These are phyloP conservation scores for Penicillium fimorum DNA, from an alignment of 495 filamentous ascomycete genomes.

Conservation along the genomic window DNA sequence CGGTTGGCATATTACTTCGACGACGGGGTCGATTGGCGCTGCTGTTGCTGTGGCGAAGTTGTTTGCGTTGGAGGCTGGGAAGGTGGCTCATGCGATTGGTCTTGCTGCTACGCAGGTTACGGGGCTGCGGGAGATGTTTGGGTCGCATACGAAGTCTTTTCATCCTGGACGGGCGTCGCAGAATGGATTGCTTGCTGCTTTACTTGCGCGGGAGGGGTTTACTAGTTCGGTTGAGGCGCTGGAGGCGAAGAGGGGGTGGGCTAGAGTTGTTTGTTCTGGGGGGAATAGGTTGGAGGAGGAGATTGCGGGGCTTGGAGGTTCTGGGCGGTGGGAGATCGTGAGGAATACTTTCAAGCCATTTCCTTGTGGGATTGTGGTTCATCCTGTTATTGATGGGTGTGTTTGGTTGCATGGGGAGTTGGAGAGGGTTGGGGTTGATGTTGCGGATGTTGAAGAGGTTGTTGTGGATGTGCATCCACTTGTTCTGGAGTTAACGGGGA, in stretches of 20 bases:
- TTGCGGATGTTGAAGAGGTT: too few species aligned
- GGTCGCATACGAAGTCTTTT: slow-evolving; percentile 55
- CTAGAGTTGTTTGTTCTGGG: slow-evolving; percentile 41
- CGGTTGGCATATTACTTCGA: slow-evolving; percentile 55
- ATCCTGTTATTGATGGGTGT: slow-evolving; percentile 47
- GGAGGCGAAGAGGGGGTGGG: slow-evolving; percentile 55
- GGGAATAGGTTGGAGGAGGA: slow-evolving; percentile 16
- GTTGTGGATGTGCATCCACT: slow-evolving; percentile 55
- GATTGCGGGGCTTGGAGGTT: slow-evolving; percentile 13
- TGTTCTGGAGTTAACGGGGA: slow-evolving; percentile 53
- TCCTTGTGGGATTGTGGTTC: slow-evolving; percentile 53
- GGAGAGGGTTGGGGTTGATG: slow-evolving; percentile 9
- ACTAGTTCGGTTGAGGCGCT: slow-evolving; percentile 47
- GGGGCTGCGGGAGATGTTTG: slow-evolving; percentile 54
- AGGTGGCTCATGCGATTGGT: slow-evolving; percentile 52
- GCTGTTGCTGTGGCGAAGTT: slow-evolving; percentile 50
- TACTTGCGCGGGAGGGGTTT: slow-evolving; percentile 47
- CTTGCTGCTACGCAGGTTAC: slow-evolving; percentile 52
- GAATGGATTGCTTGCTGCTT: slow-evolving; percentile 49
- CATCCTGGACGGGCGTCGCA: slow-evolving; percentile 53
- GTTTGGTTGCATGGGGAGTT: slow-evolving; percentile 44
- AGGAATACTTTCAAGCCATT: slow-evolving; percentile 56
- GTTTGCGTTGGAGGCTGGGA: slow-evolving; percentile 31
- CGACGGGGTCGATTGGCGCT: slow-evolving; percentile 50
- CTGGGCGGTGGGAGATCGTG: slow-evolving; percentile 47